Evolutionary conservation across 2,329 filamentous ascomycete genomes (phyloP).

Genomic region (Cladosporium cucumerinum): DNA sequence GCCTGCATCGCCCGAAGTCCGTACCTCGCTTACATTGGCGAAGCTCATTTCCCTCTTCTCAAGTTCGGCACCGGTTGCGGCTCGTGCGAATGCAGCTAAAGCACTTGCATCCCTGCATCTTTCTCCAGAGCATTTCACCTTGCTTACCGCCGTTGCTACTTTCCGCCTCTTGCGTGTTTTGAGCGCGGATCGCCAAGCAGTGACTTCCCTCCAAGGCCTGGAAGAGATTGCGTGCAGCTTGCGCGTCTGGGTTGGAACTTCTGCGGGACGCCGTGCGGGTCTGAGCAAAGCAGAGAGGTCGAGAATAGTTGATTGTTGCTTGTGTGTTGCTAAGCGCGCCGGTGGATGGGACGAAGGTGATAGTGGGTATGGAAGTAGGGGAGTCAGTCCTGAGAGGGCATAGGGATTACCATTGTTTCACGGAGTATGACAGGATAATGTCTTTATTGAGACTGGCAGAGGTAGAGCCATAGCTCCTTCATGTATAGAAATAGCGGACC

Average conservation of each 20-base stretch:
- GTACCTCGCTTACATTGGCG: constrained; percentile 56
- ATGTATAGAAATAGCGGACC: constrained; percentile 8
- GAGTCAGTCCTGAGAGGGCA: constrained; percentile 9
- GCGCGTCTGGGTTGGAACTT: constrained; percentile 47
- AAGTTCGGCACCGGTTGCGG: constrained; percentile 25
- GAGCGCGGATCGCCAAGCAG: constrained; percentile 33
- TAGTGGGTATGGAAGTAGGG: constrained; percentile 32
- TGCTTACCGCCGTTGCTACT: constrained; percentile 46
- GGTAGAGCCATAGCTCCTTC: constrained; percentile 16
- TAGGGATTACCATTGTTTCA: background rate
- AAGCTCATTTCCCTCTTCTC: constrained; percentile 52
- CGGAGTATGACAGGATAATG: constrained; percentile 11
- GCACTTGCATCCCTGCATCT: constrained; percentile 42
- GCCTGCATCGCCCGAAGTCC: constrained; percentile 56
- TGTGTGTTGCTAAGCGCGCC: constrained; percentile 43
- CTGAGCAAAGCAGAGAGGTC: constrained; percentile 38
- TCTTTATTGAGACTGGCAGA: constrained; percentile 2
- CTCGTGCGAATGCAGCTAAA: constrained; percentile 38
- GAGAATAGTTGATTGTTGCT: constrained; percentile 40
- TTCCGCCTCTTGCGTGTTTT: constrained; percentile 42
- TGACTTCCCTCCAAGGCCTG: constrained; percentile 37
- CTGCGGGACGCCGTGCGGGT: constrained; percentile 40
- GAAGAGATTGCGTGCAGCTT: constrained; percentile 44
- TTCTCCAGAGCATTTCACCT: constrained; percentile 39
- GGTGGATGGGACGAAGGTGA: constrained; percentile 37